Conservation (phyloP, 2,329 filamentous ascomycete genomes). For the Sordariomycetes sp. region DNA sequence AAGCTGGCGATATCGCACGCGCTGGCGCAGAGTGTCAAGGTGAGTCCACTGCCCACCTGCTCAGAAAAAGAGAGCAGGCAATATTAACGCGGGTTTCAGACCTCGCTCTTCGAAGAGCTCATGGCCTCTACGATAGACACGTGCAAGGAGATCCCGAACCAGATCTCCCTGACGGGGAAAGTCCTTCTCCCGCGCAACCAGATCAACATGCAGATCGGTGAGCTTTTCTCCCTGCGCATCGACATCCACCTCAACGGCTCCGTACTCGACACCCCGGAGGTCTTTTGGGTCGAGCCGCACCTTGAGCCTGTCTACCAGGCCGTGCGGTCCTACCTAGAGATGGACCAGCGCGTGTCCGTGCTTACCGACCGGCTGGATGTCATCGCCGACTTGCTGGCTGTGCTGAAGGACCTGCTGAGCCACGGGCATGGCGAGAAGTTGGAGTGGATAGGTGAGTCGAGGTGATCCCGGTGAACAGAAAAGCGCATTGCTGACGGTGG, state of each 20-base stretch:
- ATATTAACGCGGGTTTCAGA: slow-evolving; percentile 33
- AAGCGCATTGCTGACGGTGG: background rate
- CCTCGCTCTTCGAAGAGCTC: slow-evolving; percentile 89
- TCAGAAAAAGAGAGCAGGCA: background rate
- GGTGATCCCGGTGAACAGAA: background rate
- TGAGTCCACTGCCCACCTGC: slow-evolving; percentile 17
- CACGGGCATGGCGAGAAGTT: slow-evolving; percentile 85
- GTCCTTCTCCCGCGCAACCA: slow-evolving; percentile 79
- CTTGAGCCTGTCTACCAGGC: slow-evolving; percentile 94
- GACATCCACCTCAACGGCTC: slow-evolving; percentile 97
- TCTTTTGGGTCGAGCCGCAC: slow-evolving; percentile 98
- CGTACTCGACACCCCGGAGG: slow-evolving; percentile 89
- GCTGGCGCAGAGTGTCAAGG: slow-evolving; percentile 89
- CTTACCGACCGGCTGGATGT: slow-evolving; percentile 79
- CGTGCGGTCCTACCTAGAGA: slow-evolving; percentile 89
- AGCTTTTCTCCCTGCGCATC: slow-evolving; percentile 94
- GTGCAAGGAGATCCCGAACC: slow-evolving; percentile 84
- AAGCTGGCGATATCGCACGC: slow-evolving; percentile 96
- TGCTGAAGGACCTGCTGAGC: slow-evolving; percentile 90
- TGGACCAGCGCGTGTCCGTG: slow-evolving; percentile 88
- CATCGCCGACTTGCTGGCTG: slow-evolving; percentile 84
- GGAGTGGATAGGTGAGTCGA: slow-evolving; percentile 71
- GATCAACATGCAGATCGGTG: slow-evolving; percentile 99
- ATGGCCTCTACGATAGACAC: slow-evolving; percentile 88
- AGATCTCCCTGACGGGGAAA: slow-evolving; percentile 86